A percentile compares a stretch with the other conserved stretches of the same genome.
phyloP scores from a whole-genome alignment of 1,284 basidiomycete genomes.

The Ustilago cynodontis region DNA sequence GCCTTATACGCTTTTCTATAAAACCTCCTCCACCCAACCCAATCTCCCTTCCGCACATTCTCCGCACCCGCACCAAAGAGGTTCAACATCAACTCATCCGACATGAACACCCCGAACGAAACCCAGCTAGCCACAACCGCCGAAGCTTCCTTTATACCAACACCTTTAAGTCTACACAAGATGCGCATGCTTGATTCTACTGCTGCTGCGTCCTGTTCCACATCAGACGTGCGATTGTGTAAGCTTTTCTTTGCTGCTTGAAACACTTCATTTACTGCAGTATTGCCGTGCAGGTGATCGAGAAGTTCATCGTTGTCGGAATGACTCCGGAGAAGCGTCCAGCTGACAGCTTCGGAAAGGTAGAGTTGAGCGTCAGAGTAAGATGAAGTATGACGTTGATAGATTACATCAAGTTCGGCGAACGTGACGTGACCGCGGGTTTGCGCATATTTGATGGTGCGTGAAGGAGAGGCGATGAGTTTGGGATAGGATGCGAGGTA shows the following conservation, averaged over 20 bases:
- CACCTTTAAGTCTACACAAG: neutral
- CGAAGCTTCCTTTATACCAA: neutral
- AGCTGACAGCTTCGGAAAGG: neutral
- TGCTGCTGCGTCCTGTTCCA: neutral
- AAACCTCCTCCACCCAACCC: neutral
- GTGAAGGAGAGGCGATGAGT: neutral
- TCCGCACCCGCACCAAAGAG: too few relatives aligned
- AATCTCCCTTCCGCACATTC: too few relatives aligned
- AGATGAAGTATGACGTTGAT: neutral
- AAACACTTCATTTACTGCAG: too few relatives aligned
- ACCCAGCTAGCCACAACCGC: constrained; percentile 2
- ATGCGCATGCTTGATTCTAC: neutral
- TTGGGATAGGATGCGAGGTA: neutral
- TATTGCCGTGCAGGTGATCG: too few relatives aligned
- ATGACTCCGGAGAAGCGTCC: neutral
- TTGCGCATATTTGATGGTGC: neutral
- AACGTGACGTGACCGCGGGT: neutral
- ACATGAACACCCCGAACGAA: neutral
- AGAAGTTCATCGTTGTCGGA: too few relatives aligned
- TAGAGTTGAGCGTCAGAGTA: neutral
- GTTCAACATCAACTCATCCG: neutral
- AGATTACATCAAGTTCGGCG: neutral
- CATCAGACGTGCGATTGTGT: too few relatives aligned
- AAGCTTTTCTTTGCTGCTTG: too few relatives aligned
- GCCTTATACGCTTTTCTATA: neutral